phyloP scores from a whole-genome alignment of 169 alveolate genomes.

The Plasmodium malariae region DNA sequence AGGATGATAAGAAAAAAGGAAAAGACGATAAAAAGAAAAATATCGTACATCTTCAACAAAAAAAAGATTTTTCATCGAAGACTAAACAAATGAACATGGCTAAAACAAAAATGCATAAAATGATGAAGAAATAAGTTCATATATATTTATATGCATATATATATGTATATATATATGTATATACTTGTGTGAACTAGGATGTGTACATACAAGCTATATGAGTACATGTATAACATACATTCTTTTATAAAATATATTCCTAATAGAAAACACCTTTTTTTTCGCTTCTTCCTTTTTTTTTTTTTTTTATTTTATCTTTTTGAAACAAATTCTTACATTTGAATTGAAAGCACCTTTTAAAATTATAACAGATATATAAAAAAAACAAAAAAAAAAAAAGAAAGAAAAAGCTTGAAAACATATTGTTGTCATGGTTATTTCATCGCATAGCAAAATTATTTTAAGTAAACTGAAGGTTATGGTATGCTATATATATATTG shows the following conservation, averaged over 20 bases:
- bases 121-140: slow-evolving; percentile 52
- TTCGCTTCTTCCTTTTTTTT: too few relatives aligned
- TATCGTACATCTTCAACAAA: slow-evolving; percentile 42
- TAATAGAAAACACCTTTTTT: slow-evolving; percentile 5
- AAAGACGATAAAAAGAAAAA: slow-evolving; percentile 57
- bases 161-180: neutral
- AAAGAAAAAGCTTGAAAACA: too few relatives aligned
- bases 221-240: too few relatives aligned
- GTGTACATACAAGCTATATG: neutral
- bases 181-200: neutral
- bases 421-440: too few relatives aligned
- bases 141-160: neutral
- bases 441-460: too few relatives aligned
- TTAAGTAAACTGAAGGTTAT: too few relatives aligned
- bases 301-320: too few relatives aligned
- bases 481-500: too few relatives aligned
- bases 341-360: neutral
- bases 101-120: slow-evolving; percentile 61
- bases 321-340: neutral
- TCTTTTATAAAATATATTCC: neutral
- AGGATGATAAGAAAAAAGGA: slow-evolving; percentile 62
- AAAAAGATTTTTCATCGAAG: slow-evolving; percentile 29
- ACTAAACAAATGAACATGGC: slow-evolving; percentile 30
- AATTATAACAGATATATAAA: too few relatives aligned
- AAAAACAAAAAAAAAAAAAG: too few relatives aligned